These are phyloP conservation scores for Trametes elegans DNA, from an alignment of 768 basidiomycete genomes.

Conservation along the genomic window DNA sequence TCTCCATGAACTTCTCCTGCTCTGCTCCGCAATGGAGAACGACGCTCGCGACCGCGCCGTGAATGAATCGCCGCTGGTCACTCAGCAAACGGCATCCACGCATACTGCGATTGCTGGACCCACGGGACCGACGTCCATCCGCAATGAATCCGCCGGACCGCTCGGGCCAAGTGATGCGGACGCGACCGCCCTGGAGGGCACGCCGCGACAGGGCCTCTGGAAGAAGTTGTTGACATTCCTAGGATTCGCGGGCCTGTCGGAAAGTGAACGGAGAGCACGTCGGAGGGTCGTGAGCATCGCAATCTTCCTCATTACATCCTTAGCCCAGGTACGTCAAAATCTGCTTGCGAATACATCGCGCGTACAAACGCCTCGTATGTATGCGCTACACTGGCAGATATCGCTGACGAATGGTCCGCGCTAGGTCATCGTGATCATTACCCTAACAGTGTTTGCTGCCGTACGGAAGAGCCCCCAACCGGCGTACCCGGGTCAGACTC, in stretches of 20 bases:
- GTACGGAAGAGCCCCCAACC: constrained; percentile 2
- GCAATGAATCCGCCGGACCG: background rate
- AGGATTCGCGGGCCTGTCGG: background rate
- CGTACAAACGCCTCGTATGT: background rate
- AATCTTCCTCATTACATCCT: background rate
- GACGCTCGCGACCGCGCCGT: no score
- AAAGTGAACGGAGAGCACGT: constrained; percentile 2
- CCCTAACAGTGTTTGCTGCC: background rate
- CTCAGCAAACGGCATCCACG: no score
- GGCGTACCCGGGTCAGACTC: background rate
- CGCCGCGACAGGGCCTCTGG: background rate
- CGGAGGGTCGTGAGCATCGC: background rate
- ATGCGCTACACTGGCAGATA: background rate
- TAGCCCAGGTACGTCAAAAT: background rate
- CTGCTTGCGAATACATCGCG: background rate
- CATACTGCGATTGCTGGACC: no score
- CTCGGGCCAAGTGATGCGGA: background rate
- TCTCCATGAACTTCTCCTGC: no score
- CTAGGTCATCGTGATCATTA: constrained; percentile 4
- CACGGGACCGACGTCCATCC: no score
- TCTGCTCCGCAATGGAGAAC: no score
- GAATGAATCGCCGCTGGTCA: no score
- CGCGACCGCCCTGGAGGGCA: background rate
- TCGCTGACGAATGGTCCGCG: no score
- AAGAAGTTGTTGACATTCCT: background rate